Percentiles rank a stretch among this genome's conserved stretches.
Conservation (phyloP, 2,329 filamentous ascomycete genomes). For the Aspergillus aculeatus region DNA sequence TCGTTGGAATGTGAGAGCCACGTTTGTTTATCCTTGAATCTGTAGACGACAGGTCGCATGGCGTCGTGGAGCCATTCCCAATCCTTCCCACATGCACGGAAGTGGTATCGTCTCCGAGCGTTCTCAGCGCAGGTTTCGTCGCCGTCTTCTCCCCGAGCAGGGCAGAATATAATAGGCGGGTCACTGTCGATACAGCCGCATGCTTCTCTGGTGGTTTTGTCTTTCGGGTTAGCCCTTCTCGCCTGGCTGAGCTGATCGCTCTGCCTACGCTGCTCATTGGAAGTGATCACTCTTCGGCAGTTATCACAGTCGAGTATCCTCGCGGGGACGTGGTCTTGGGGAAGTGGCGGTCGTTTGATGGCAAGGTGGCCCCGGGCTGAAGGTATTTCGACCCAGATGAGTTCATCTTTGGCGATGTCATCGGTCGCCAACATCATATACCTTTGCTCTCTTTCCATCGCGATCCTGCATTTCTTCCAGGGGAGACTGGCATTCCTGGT, state of each 20-base stretch:
- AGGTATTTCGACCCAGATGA: constrained; percentile 36
- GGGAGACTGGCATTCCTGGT: constrained; percentile 11
- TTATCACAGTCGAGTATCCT: not conserved
- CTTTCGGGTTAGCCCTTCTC: too few species aligned
- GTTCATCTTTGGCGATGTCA: constrained; percentile 23
- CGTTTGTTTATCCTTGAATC: not conserved
- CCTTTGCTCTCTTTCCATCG: constrained; percentile 3
- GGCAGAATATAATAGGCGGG: constrained; percentile 13
- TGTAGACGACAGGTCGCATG: constrained; percentile 26
- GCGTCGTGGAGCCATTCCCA: constrained; percentile 38
- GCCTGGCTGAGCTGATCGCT: not conserved
- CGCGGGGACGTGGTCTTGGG: not conserved
- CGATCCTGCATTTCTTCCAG: constrained; percentile 13
- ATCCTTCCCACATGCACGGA: constrained; percentile 29
- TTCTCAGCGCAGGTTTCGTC: constrained; percentile 17
- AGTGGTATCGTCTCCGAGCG: constrained; percentile 30
- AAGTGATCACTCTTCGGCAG: not conserved
- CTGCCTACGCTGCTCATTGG: not conserved
- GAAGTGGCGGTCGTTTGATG: not conserved
- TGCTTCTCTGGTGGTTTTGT: not conserved
- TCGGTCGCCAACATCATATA: constrained; percentile 27
- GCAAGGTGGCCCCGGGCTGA: constrained; percentile 36
- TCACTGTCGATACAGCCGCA: constrained; percentile 10
- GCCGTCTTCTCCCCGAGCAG: not conserved
- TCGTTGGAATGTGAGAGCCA: constrained; percentile 29